phyloP scores from a whole-genome alignment of 495 filamentous ascomycete species.

The Viridothelium virens region DNA sequence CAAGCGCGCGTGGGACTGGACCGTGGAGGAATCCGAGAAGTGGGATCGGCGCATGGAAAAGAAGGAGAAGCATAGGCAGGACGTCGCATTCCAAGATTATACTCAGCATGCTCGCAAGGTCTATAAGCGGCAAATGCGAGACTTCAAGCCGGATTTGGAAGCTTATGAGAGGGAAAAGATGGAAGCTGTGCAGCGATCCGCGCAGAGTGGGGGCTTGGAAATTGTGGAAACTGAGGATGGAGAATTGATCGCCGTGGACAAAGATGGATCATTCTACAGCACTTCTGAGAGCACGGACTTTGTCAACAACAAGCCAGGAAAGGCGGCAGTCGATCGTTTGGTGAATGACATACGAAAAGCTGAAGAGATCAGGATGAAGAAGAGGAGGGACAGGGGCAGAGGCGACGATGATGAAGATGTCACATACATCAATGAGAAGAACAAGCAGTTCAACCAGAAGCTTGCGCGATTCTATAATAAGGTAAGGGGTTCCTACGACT shows the following conservation, averaged over 20 bases:
- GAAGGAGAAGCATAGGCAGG: slow-evolving; percentile 72
- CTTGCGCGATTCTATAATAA: slow-evolving; percentile 93
- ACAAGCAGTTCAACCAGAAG: slow-evolving; percentile 98
- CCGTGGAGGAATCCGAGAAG: slow-evolving; percentile 80
- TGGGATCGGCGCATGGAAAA: slow-evolving; percentile 89
- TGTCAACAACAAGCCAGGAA: slow-evolving; percentile 77
- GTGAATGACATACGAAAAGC: slow-evolving; percentile 81
- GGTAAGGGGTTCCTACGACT: background rate
- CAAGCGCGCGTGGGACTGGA: slow-evolving; percentile 98
- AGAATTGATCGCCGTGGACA: slow-evolving; percentile 88
- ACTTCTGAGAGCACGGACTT: slow-evolving; percentile 75
- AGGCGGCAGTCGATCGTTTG: slow-evolving; percentile 81
- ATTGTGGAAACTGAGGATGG: slow-evolving; percentile 92
- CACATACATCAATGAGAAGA: slow-evolving; percentile 99
- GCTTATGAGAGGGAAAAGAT: slow-evolving; percentile 78
- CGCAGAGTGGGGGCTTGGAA: slow-evolving; percentile 68
- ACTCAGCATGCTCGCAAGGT: slow-evolving; percentile 76
- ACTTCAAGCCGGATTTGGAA: slow-evolving; percentile 56
- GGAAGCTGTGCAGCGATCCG: slow-evolving; percentile 74
- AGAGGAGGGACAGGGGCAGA: slow-evolving; percentile 64
- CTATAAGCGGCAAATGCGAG: slow-evolving; percentile 82
- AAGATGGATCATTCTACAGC: slow-evolving; percentile 80
- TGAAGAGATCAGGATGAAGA: slow-evolving; percentile 76
- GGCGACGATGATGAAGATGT: slow-evolving; percentile 73
- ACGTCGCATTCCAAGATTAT: slow-evolving; percentile 88